Percentiles rank a stretch among this genome's conserved stretches.
phyloP scores from a whole-genome alignment of 495 filamentous ascomycete genomes.

The Penicillium parvum region DNA sequence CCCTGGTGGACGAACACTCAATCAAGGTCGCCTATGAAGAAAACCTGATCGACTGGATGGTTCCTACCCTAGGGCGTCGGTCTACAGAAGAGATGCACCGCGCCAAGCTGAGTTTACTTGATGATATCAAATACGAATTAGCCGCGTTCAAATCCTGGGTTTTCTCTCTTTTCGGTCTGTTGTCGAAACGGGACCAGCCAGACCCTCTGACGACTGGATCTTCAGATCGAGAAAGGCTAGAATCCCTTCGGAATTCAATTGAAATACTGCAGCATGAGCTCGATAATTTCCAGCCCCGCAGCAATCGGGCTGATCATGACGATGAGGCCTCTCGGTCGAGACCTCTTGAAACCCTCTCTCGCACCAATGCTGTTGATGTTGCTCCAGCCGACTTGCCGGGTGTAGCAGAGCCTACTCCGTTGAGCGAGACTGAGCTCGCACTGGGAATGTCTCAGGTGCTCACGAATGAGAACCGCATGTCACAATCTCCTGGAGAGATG shows the following conservation, averaged over 20 bases:
- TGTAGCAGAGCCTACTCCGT: slow-evolving; percentile 4
- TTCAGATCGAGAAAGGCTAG: slow-evolving; percentile 25
- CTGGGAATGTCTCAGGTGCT: slow-evolving; percentile 27
- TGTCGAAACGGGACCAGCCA: slow-evolving; percentile 3
- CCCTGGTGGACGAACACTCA: slow-evolving; percentile 41
- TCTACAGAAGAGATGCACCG: slow-evolving; percentile 39
- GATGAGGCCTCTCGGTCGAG: slow-evolving; percentile 1
- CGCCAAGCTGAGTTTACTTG: slow-evolving; percentile 33
- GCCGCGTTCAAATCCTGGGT: slow-evolving; percentile 30
- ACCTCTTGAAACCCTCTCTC: slow-evolving; percentile 6
- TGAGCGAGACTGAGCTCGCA: slow-evolving; percentile 10
- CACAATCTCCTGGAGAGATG: slow-evolving; percentile 38
- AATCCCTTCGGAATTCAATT: slow-evolving; percentile 26
- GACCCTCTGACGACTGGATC: slow-evolving; percentile 11
- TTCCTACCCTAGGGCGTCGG: slow-evolving; percentile 40
- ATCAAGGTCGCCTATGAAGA: slow-evolving; percentile 45
- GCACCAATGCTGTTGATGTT: slow-evolving; percentile 1
- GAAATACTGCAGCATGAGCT: slow-evolving; percentile 32
- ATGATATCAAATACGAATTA: slow-evolving; percentile 39
- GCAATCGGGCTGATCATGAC: slow-evolving; percentile 1
- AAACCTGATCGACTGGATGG: slow-evolving; percentile 46
- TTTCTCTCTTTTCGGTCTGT: slow-evolving; percentile 29
- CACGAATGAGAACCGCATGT: slow-evolving; percentile 34
- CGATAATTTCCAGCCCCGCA: slow-evolving; percentile 18
- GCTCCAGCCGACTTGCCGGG: slow-evolving; percentile 5